Percentiles rank a stretch among this genome's conserved stretches.
phyloP scores from a whole-genome alignment of 164 flowering plant genomes.

The Houttuynia cordata region DNA sequence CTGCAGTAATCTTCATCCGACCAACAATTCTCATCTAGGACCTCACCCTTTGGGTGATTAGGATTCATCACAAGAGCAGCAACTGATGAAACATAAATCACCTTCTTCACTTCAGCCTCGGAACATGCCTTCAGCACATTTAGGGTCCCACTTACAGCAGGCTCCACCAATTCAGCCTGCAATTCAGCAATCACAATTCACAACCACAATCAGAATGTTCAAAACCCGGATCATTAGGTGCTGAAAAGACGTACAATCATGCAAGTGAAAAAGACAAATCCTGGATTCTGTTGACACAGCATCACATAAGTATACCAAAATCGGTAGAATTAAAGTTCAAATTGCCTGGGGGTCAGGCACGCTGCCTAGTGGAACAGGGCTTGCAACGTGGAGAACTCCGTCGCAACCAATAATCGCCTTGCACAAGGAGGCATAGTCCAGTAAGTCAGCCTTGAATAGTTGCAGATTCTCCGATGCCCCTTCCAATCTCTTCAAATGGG shows the following conservation, averaged over 20 bases:
- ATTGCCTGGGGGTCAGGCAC: constrained; percentile 41
- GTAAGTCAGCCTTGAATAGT: constrained; percentile 44
- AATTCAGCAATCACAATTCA: background rate
- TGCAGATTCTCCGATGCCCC: constrained; percentile 32
- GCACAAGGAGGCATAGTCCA: constrained; percentile 30
- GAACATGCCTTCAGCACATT: constrained; percentile 52
- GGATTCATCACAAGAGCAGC: constrained; percentile 40
- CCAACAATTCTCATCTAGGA: constrained; percentile 51
- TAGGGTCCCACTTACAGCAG: constrained; percentile 44
- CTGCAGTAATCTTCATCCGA: constrained; percentile 43
- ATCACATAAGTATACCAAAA: background rate
- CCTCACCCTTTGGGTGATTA: constrained; percentile 33
- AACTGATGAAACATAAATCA: constrained; percentile 38
- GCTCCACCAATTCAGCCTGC: constrained; percentile 43
- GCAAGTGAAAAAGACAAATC: background rate
- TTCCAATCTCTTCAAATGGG: constrained; percentile 37
- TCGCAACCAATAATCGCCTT: constrained; percentile 39
- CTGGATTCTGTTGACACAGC: background rate
- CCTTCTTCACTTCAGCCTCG: constrained; percentile 33
- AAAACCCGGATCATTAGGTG: background rate
- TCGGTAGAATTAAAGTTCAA: background rate
- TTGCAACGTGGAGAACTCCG: constrained; percentile 54
- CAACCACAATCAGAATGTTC: background rate
- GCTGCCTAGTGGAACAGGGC: constrained; percentile 32
- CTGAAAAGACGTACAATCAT: background rate